Base-by-base conservation (phyloP, 2,329 filamentous ascomycete genomes). In the Botrytis pseudocinerea region DNA sequence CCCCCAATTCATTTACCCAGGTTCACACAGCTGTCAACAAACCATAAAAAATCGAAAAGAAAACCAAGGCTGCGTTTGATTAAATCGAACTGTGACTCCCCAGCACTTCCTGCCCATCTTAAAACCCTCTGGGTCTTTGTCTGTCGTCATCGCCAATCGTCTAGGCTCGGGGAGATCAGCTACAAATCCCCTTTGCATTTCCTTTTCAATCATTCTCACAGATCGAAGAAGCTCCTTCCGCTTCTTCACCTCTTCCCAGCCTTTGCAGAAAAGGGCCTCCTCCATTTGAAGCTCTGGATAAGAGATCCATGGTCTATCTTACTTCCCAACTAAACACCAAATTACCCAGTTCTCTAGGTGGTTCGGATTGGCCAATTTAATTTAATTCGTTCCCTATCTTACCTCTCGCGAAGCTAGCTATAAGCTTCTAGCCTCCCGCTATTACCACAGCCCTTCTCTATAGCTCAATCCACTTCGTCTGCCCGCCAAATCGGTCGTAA, bases 61-160 rank as follows among this genome's bases (percentile, higher is more conserved):
- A 70, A 62, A 63, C n/a, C 42, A 70, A 70, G 57, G 69, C 59
- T 51, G 42, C 9, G n/a, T 57, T 57, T 54, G 25, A 51, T 57
- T 57, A 32, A 57, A 57, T 57, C 40, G 16, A 51, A 51, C 25
- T 20, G 59, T 35, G 28, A 64, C 57, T 40, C 38, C 25, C 20
- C 28, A 46, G n/a, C 2, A 38, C 54, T 35, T 28, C 8, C 22
- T n/a, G 51, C 63, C 42, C 25, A 28, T 68, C 14, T 38, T 8
- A n/a, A 68, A 57, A 32, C 46, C 16, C 25, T 54, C 9, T 35
- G 3, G 32, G 38, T 28, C 60, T 71, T 71, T 71, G 46, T 65
- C 46, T 71, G 60, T 65, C 46, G 60, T 71, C 69, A 71, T 71
- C 69, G 35, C n/a, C 12, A 60, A 40, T 71, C 20, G 51, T 57